Conservation (phyloP, 2,329 filamentous ascomycete genomes). For the Nakataea oryzae region DNA sequence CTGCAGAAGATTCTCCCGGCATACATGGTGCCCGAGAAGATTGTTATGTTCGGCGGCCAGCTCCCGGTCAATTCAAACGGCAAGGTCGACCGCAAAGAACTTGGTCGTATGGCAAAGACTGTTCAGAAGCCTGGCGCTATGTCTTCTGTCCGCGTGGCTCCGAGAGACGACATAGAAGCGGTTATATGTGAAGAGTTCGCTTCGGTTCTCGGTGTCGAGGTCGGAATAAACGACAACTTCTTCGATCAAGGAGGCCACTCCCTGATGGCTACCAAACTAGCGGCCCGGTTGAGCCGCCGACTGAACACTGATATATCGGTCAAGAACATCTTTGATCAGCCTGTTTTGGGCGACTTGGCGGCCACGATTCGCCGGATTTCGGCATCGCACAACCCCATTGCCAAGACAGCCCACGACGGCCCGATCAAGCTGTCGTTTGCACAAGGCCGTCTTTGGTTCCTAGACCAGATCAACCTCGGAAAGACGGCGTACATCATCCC, state of each 20-base stretch:
- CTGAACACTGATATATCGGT: background rate
- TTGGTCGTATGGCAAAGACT: conserved; percentile 15
- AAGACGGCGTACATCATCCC: background rate
- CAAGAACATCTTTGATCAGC: background rate
- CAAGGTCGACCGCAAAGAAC: conserved; percentile 43
- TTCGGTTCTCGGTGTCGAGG: background rate
- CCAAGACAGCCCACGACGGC: background rate
- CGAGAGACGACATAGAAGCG: background rate
- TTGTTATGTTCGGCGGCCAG: conserved; percentile 31
- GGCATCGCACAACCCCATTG: background rate
- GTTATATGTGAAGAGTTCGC: background rate
- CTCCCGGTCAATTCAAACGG: conserved; percentile 50
- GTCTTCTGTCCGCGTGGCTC: background rate
- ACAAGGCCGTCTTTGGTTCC: background rate
- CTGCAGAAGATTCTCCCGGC: conserved; percentile 31
- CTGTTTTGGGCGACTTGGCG: background rate
- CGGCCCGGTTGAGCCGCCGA: background rate
- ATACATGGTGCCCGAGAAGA: conserved; percentile 50
- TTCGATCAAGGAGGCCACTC: background rate
- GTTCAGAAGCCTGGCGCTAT: background rate
- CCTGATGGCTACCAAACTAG: background rate
- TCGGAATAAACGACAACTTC: background rate
- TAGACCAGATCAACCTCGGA: background rate
- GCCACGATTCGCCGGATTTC: background rate
- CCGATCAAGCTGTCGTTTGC: background rate